These are phyloP conservation scores for Myxozyma lipomycoides DNA, from an alignment of 805 yeast genomes.

Conservation along the genomic window DNA sequence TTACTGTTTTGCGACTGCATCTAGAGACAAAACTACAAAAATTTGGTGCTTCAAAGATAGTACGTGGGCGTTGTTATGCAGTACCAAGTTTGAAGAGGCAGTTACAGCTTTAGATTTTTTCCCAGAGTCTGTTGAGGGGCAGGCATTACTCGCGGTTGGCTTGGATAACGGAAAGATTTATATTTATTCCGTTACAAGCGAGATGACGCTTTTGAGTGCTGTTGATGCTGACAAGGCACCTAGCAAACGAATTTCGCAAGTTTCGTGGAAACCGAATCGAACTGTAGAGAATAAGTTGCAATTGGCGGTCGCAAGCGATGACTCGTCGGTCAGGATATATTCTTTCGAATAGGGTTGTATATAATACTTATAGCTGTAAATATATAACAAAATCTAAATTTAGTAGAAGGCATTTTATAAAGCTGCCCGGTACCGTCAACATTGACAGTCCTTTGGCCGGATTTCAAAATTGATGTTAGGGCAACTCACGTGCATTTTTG, in stretches of 20 bases:
- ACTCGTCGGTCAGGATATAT: conserved; percentile 53
- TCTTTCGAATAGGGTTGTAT: conserved; percentile 2
- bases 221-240: conserved; percentile 50
- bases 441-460: too few relatives aligned
- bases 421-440: too few relatives aligned
- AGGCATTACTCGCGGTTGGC: conserved; percentile 56
- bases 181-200: conserved; percentile 36
- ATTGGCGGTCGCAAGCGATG: conserved; percentile 63
- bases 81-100: conserved; percentile 15
- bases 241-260: conserved; percentile 55
- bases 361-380: not conserved
- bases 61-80: conserved; percentile 39
- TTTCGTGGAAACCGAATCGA: conserved; percentile 50
- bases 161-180: conserved; percentile 62
- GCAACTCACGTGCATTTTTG: too few relatives aligned
- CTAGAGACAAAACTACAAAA: conserved; percentile 73
- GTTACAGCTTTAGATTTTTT: conserved; percentile 27
- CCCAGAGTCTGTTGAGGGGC: conserved; percentile 31
- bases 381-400: too few relatives aligned
- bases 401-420: too few relatives aligned
- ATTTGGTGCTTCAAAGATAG: conserved; percentile 54
- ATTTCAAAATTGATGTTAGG: too few relatives aligned
- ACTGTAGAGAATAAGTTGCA: conserved; percentile 13
- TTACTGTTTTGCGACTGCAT: conserved; percentile 44
- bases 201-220: conserved; percentile 33